Evolutionary conservation across 176 grass and related monocot species (phyloP).

Genomic region (Hordeum vulgare): MorexV3_pseudomolecules_assembly NC_058519.1:157407881-157408380

Average conservation of each 20-base stretch:
- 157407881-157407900: slow-evolving; percentile 56
- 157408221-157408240: slow-evolving; percentile 79
- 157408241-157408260: slow-evolving; percentile 69
- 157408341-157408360: slow-evolving; percentile 67
- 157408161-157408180: background rate
- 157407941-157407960: slow-evolving; percentile 71
- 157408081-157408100: background rate
- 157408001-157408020: slow-evolving; percentile 90
- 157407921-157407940: slow-evolving; percentile 33
- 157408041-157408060: slow-evolving; percentile 90
- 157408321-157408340: slow-evolving; percentile 82
- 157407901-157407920: slow-evolving; percentile 41
- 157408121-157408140: background rate
- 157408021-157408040: slow-evolving; percentile 95
- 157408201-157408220: slow-evolving; percentile 78
- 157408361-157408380: slow-evolving; percentile 87
- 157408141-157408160: slow-evolving; percentile 5
- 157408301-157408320: slow-evolving; percentile 86
- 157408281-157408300: slow-evolving; percentile 79
- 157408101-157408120: background rate
- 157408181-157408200: slow-evolving; percentile 84
- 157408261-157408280: slow-evolving; percentile 58
- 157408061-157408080: slow-evolving; percentile 92
- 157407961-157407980: slow-evolving; percentile 86
- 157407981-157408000: slow-evolving; percentile 70